Evolutionary conservation across 2,329 filamentous ascomycete species (phyloP).

Genomic region (Xylaria sp.): DNA sequence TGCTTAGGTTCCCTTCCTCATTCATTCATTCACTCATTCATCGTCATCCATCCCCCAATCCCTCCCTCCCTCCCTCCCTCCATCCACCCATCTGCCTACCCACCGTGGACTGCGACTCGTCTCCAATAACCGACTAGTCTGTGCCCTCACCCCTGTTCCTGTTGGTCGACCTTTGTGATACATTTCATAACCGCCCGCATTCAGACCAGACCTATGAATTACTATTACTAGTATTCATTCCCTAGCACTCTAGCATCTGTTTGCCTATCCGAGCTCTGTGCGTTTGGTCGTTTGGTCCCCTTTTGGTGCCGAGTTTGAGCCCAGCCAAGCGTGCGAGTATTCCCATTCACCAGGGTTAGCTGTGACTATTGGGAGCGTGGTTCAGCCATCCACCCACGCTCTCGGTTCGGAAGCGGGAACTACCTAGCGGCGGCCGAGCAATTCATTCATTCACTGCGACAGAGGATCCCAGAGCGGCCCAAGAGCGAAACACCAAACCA

Average conservation of each 20-base stretch:
- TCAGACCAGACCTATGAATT: not conserved
- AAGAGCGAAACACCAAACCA: not conserved
- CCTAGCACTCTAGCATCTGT: conserved; percentile 21
- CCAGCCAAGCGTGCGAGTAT: conserved; percentile 11
- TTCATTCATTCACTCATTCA: not conserved
- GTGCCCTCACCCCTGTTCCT: conserved; percentile 11
- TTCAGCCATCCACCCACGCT: conserved; percentile 29
- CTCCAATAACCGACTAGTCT: not conserved
- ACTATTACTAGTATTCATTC: conserved; percentile 9
- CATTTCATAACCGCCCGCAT: conserved; percentile 18
- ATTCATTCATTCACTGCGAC: not conserved
- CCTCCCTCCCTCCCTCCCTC: too few species aligned
- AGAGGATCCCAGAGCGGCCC: conserved; percentile 3
- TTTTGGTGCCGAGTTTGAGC: conserved; percentile 22
- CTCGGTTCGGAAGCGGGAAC: conserved; percentile 22
- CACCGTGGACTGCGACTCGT: too few species aligned
- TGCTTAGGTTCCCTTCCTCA: too few species aligned
- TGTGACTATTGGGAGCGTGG: conserved; percentile 30
- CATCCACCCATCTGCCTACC: too few species aligned
- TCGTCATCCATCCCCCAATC: not conserved
- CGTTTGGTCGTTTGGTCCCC: conserved; percentile 17
- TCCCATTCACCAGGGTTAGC: conserved; percentile 19
- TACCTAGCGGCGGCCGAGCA: not conserved
- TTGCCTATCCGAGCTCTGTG: conserved; percentile 20
- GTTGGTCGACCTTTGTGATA: conserved; percentile 22